Evolutionary conservation across 768 basidiomycete species (phyloP).

Genomic region (Trametes cinnabarina): DNA sequence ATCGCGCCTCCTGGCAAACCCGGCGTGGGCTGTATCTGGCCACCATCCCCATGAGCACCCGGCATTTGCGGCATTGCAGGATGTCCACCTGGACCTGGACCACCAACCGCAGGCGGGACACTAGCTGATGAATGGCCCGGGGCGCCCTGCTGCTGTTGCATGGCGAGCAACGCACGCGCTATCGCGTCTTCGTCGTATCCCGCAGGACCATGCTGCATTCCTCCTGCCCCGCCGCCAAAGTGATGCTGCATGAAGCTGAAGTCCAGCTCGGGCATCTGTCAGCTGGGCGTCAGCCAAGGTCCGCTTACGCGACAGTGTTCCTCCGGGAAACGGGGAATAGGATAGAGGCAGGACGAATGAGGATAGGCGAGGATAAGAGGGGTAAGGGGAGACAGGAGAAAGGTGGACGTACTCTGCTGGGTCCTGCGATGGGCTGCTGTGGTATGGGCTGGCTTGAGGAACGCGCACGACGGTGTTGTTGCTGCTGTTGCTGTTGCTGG

Average conservation of each 20-base stretch:
- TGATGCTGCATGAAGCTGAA: slow-evolving; percentile 16
- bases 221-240: slow-evolving; percentile 3
- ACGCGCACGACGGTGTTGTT: slow-evolving; percentile 14
- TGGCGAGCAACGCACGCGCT: slow-evolving; percentile 17
- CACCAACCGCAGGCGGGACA: no score
- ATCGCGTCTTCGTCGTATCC: slow-evolving; percentile 25
- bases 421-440: slow-evolving; percentile 14
- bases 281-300: neutral
- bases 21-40: slow-evolving; percentile 12
- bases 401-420: slow-evolving; percentile 17
- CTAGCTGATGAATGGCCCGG: neutral
- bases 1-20: slow-evolving; percentile 2
- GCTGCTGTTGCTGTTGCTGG: neutral
- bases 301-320: neutral
- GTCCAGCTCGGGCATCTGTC: slow-evolving; percentile 17
- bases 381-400: neutral
- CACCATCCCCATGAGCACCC: neutral
- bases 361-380: neutral
- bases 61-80: slow-evolving; percentile 4
- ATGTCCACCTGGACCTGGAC: neutral
- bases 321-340: neutral
- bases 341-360: neutral
- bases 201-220: slow-evolving; percentile 7
- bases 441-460: slow-evolving; percentile 22
- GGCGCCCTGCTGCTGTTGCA: slow-evolving; percentile 13